A percentile compares a stretch with the other conserved stretches of the same genome.
phyloP scores from a whole-genome alignment of 2,329 filamentous ascomycete species.

The Trichoderma breve region DNA sequence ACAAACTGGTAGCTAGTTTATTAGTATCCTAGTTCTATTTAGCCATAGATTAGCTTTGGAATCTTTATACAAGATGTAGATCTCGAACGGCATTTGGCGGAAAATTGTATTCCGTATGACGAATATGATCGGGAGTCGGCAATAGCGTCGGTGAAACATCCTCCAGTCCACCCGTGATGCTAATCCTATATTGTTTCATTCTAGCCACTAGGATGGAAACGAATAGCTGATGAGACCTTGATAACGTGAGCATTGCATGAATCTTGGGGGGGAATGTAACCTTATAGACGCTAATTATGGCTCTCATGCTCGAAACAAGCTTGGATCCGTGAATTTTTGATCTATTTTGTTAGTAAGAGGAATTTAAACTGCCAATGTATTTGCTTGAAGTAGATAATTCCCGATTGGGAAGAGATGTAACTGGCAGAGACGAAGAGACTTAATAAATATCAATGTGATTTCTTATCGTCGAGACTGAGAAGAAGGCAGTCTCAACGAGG shows the following conservation, averaged over 20 bases:
- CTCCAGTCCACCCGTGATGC: not conserved
- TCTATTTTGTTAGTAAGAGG: not conserved
- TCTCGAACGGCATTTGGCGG: not conserved
- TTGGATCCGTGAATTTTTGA: not conserved
- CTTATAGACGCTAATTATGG: no score
- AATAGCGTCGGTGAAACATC: not conserved
- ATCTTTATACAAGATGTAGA: not conserved
- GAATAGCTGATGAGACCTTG: not conserved
- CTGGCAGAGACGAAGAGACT: not conserved
- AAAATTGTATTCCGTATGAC: not conserved
- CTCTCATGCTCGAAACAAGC: not conserved
- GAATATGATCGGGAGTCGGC: not conserved
- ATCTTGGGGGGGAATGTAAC: not conserved
- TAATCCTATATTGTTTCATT: not conserved
- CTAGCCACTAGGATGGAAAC: not conserved
- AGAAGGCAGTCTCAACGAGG: not conserved
- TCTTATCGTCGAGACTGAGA: not conserved
- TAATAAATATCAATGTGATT: not conserved
- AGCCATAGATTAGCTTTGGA: not conserved
- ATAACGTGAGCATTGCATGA: not conserved
- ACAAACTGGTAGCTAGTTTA: not conserved
- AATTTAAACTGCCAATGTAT: not conserved
- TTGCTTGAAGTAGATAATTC: not conserved
- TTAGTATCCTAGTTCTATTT: not conserved
- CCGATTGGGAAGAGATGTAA: not conserved